Conservation (phyloP, 2,329 filamentous ascomycete genomes). For the Ophiosphaerella herpotricha region DNA sequence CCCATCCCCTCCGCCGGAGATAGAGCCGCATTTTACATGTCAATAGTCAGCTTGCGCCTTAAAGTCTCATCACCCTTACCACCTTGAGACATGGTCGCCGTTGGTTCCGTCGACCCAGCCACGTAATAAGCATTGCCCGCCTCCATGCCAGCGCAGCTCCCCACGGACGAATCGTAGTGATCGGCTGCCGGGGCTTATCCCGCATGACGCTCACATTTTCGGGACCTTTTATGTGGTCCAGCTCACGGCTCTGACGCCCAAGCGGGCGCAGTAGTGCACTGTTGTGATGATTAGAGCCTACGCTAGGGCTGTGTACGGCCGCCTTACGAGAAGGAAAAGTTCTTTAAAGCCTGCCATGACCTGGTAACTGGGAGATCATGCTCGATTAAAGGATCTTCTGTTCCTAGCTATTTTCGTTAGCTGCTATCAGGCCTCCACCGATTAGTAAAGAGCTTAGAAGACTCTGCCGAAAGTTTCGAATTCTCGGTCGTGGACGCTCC, state of each 20-base stretch:
- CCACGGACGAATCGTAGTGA: conserved; percentile 6
- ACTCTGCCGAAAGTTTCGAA: not conserved
- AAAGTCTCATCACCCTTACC: not conserved
- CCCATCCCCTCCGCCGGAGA: not conserved
- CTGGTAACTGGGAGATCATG: not conserved
- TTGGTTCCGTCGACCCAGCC: conserved; percentile 3
- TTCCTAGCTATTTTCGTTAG: not conserved
- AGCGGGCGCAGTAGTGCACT: not conserved
- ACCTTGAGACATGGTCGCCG: not conserved
- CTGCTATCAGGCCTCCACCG: not conserved
- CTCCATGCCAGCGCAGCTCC: conserved; percentile 1
- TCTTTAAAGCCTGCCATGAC: not conserved
- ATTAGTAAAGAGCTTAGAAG: not conserved
- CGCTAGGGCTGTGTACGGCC: not conserved
- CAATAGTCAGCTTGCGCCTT: not conserved
- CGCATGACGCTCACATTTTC: conserved; percentile 5
- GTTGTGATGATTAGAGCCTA: conserved; percentile 1
- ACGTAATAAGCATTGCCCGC: conserved; percentile 1
- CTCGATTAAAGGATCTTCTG: not conserved
- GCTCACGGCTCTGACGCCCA: not conserved
- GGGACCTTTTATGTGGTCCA: not conserved
- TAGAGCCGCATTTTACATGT: conserved; percentile 1
- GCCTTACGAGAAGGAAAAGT: not conserved
- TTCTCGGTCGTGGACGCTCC: not conserved
- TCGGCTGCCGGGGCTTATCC: conserved; percentile 5